Conservation (phyloP, 1,284 basidiomycete genomes). For the Caloboletus inedulis region DNA sequence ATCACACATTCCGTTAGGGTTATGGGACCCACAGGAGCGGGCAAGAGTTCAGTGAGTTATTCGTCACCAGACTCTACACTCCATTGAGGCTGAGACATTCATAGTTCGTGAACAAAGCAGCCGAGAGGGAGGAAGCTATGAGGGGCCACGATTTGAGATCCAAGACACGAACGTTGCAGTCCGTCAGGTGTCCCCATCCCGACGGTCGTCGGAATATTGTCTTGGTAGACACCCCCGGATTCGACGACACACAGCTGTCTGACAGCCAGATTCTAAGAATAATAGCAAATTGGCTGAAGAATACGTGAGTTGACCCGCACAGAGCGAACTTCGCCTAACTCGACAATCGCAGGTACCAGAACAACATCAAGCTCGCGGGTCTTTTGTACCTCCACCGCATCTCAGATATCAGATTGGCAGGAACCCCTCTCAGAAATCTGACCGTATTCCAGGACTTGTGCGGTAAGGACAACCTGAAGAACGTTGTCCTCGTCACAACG, state of each 20-base stretch:
- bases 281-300: conserved; percentile 23
- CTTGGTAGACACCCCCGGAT: conserved; percentile 29
- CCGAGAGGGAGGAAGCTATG: conserved; percentile 3
- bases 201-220: conserved; percentile 19
- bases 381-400: conserved; percentile 32
- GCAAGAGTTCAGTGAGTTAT: conserved; percentile 38
- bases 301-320: conserved; percentile 14
- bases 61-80: not conserved
- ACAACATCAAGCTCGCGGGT: conserved; percentile 21
- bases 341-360: conserved; percentile 10
- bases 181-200: conserved; percentile 13
- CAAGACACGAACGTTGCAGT: conserved; percentile 10
- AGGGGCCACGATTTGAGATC: conserved; percentile 2
- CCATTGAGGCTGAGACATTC: not conserved
- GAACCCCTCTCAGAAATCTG: conserved; percentile 27
- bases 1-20: conserved; percentile 23
- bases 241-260: conserved; percentile 19
- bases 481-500: conserved; percentile 29
- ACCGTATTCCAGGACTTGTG: conserved; percentile 27
- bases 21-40: conserved; percentile 41
- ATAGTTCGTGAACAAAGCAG: conserved; percentile 22
- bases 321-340: not conserved
- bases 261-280: conserved; percentile 18
- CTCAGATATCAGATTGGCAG: conserved; percentile 45
- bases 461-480: conserved; percentile 19